Evolutionary conservation across 495 filamentous ascomycete species (phyloP).

Genomic region (Xylaria grammica): DNA sequence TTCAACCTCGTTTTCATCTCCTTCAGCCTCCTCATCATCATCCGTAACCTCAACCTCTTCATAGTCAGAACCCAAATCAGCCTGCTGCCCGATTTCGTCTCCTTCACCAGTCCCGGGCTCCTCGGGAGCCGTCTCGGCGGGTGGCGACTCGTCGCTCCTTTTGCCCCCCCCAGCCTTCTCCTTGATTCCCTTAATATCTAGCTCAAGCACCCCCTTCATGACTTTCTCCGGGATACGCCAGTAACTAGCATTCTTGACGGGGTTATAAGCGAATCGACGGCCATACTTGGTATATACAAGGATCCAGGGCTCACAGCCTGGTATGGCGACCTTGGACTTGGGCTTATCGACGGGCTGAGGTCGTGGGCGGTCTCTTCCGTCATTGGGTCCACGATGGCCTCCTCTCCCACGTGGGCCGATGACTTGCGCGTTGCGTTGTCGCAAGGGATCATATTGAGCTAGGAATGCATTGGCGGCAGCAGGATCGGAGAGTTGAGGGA

Average conservation of each 20-base stretch:
- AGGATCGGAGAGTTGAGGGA: constrained; percentile 54
- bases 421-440: constrained; percentile 32
- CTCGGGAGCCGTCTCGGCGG: constrained; percentile 6
- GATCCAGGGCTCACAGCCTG: constrained; percentile 85
- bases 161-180: constrained; percentile 47
- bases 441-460: constrained; percentile 47
- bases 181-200: constrained; percentile 63
- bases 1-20: constrained; percentile 91
- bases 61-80: constrained; percentile 66
- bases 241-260: constrained; percentile 80
- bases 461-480: constrained; percentile 52
- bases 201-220: constrained; percentile 76
- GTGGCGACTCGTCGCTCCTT: constrained; percentile 8
- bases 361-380: constrained; percentile 59
- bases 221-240: constrained; percentile 91
- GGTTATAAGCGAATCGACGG: constrained; percentile 86
- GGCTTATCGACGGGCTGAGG: constrained; percentile 78
- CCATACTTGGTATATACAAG: constrained; percentile 89
- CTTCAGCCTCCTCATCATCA: no score
- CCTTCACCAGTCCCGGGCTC: constrained; percentile 11
- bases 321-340: constrained; percentile 77
- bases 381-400: constrained; percentile 42
- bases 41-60: constrained; percentile 74
- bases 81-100: constrained; percentile 30
- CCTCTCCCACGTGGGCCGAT: constrained; percentile 38